phyloP scores from a whole-genome alignment of 179 eudicot species.

The Camellia oleifera region DNA sequence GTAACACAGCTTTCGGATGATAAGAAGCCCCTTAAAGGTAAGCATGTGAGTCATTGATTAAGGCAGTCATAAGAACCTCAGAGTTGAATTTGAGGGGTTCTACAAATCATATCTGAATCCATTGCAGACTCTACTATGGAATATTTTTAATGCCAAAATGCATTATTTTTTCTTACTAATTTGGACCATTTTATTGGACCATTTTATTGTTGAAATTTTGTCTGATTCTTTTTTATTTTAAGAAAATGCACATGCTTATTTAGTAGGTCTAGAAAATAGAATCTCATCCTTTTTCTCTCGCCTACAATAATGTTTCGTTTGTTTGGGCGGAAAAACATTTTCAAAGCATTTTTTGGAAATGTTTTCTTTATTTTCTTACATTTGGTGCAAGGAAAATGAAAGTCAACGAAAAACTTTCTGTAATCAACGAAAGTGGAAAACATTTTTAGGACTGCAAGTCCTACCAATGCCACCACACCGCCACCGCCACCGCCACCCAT shows the following conservation, averaged over 20 bases:
- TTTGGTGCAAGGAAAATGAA: no score
- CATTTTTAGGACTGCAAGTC: no score
- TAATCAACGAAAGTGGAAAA: no score
- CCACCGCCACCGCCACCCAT: no score
- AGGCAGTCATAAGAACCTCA: neutral
- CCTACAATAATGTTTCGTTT: neutral
- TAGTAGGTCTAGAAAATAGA: no score
- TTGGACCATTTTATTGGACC: neutral
- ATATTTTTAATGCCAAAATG: neutral
- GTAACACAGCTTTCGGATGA: constrained; percentile 54
- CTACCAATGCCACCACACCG: no score
- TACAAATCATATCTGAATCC: neutral
- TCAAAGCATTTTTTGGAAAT: no score
- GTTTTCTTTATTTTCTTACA: no score
- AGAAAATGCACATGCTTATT: neutral
- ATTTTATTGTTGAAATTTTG: neutral
- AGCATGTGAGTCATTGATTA: neutral
- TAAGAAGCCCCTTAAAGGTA: constrained; percentile 50
- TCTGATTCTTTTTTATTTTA: neutral
- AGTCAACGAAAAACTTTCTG: no score
- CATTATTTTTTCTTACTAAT: neutral
- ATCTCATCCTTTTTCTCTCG: neutral
- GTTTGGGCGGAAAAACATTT: no score
- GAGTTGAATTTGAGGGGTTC: neutral
- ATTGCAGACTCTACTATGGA: neutral